These are phyloP conservation scores for Kazachstania sp. DNA, from an alignment of 1,139 yeast genomes.

Conservation along the genomic window DNA sequence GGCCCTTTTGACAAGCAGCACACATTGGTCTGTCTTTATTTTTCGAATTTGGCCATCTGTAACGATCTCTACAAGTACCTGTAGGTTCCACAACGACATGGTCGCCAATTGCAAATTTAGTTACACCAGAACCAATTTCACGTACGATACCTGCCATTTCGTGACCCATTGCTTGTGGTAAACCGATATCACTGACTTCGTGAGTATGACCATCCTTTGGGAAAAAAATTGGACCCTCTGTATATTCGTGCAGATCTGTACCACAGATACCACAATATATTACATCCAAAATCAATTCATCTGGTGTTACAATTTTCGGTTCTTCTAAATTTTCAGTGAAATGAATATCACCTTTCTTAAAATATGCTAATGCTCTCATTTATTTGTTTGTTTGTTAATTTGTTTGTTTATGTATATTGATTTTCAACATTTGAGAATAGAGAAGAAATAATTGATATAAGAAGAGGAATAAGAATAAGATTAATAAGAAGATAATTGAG, in stretches of 20 bases:
- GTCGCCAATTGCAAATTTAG: conserved; percentile 34
- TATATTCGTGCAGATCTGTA: conserved; percentile 47
- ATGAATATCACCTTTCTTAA: conserved; percentile 42
- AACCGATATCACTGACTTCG: conserved; percentile 32
- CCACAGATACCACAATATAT: conserved; percentile 56
- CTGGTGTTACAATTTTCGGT: conserved; percentile 38
- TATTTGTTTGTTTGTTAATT: not conserved
- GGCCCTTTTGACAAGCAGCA: conserved; percentile 39
- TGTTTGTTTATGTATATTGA: conserved; percentile 1
- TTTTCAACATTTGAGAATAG: too few species aligned
- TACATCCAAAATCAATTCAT: conserved; percentile 44
- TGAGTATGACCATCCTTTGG: conserved; percentile 28
- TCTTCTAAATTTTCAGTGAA: conserved; percentile 38
- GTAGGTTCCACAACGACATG: conserved; percentile 48
- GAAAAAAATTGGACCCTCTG: conserved; percentile 47
- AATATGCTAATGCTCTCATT: conserved; percentile 51
- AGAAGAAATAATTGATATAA: not conserved
- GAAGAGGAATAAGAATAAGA: not conserved
- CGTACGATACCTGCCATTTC: conserved; percentile 43
- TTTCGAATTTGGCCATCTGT: conserved; percentile 26
- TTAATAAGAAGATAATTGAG: too few species aligned
- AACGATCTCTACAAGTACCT: conserved; percentile 42
- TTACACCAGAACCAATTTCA: conserved; percentile 33
- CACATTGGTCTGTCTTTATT: conserved; percentile 29
- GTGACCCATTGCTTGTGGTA: conserved; percentile 52